Conservation (phyloP, 345 rosid genomes). For the Cardamine chenopodiifolia region DNA sequence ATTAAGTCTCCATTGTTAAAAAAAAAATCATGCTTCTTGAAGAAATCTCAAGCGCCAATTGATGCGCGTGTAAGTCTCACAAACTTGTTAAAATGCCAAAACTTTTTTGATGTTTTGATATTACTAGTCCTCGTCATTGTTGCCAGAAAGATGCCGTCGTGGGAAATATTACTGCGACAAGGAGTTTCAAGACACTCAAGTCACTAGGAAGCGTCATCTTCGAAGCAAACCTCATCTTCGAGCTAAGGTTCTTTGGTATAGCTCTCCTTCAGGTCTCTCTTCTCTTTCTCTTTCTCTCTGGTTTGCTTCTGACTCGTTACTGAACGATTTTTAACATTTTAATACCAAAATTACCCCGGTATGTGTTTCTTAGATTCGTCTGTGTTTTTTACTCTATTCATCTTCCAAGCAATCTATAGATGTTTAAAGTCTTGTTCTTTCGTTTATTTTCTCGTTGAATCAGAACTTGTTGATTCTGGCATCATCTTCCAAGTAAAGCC, state of each 20-base stretch:
- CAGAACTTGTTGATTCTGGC: neutral
- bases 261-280: constrained; percentile 42
- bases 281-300: constrained; percentile 9
- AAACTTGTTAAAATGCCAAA: neutral
- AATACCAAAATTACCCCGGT: constrained; percentile 49
- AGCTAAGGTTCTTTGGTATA: constrained; percentile 79
- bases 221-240: constrained; percentile 81
- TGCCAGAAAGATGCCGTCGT: constrained; percentile 54
- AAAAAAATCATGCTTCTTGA: too few relatives aligned
- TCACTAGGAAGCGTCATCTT: constrained; percentile 83
- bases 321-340: neutral
- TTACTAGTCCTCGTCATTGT: neutral
- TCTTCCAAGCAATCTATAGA: neutral
- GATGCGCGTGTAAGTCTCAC: neutral
- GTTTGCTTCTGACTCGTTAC: neutral
- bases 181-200: constrained; percentile 80
- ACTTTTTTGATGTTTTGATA: neutral
- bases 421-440: constrained; percentile 15
- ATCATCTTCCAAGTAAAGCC: neutral
- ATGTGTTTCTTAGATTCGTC: neutral
- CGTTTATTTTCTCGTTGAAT: neutral
- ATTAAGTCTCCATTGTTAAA: too few relatives aligned
- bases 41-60: neutral
- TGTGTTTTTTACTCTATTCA: constrained; percentile 1
- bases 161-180: constrained; percentile 91